Conservation (phyloP, 768 basidiomycete genomes). For the Hirschioporus abietinus region DNA sequence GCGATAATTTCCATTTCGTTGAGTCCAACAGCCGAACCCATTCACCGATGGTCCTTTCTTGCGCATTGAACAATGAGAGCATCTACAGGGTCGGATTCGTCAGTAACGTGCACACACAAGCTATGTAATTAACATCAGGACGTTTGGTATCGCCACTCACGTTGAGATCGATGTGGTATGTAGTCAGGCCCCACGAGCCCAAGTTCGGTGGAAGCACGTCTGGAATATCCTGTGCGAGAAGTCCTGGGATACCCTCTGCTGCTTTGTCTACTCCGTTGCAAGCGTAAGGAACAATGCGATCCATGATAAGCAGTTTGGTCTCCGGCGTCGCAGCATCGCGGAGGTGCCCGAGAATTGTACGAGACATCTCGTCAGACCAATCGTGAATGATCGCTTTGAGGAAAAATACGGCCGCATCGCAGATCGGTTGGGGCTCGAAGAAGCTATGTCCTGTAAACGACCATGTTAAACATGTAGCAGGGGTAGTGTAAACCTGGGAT, state of each 20-base stretch:
- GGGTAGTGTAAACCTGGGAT: constrained; percentile 10
- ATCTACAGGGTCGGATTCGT: constrained; percentile 7
- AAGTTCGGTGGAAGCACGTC: not conserved
- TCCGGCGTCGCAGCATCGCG: constrained; percentile 28
- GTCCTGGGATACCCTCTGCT: not conserved
- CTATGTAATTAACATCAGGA: not conserved
- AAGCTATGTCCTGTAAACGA: constrained; percentile 26
- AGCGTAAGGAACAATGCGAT: constrained; percentile 31
- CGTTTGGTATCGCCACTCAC: not conserved
- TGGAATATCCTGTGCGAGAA: not conserved
- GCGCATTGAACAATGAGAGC: not conserved
- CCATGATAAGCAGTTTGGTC: constrained; percentile 38
- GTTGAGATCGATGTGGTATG: not conserved
- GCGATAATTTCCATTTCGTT: not conserved
- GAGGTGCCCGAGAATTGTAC: constrained; percentile 32
- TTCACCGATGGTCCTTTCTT: constrained; percentile 13
- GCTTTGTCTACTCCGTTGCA: constrained; percentile 9
- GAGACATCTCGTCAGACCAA: constrained; percentile 29
- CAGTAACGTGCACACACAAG: constrained; percentile 8
- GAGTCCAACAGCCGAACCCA: not conserved
- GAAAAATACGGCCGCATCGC: constrained; percentile 32
- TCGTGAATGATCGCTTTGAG: constrained; percentile 33
- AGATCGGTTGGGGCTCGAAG: constrained; percentile 31
- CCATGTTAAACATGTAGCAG: not conserved
- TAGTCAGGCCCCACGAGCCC: not conserved